Base-by-base conservation (phyloP, 768 basidiomycete species). In the Amanita exitialis region DNA sequence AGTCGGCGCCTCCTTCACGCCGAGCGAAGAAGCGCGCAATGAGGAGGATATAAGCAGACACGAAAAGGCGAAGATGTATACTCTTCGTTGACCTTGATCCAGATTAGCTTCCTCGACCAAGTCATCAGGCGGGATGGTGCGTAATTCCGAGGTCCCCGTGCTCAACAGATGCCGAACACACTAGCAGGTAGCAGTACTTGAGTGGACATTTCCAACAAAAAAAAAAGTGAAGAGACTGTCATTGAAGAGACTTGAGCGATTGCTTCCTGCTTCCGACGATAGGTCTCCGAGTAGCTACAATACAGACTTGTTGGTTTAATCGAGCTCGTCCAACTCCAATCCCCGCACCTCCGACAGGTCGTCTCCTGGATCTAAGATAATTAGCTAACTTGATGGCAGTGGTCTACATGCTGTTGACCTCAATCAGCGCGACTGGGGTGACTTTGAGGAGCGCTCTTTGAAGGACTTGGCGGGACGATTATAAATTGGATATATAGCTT, bases 101-200 rank as follows among this genome's bases (percentile, higher is more conserved):
- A n/a, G n/a, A n/a, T n/a, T n/a, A n/a, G n/a, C n/a, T n/a, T n/a
- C n/a, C n/a, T n/a, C n/a, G n/a, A n/a, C n/a, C n/a, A n/a, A n/a
- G n/a, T n/a, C n/a, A n/a, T n/a, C n/a, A n/a, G n/a, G n/a, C n/a
- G n/a, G n/a, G n/a, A n/a, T n/a, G n/a, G n/a, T n/a, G n/a, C 23
- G 69, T 60, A 32, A 81, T 64, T 9, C 78, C 79, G 21, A 83
- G 70, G 0, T 81, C 82, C 13, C 82, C 82, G 3, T 73, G 61
- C 7, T 61, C 59, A 43, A 76, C 61, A 1, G 83, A 76, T 0
- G 80, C 79, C 20, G 78, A 74, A 48, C 61, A 67, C 49, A 69
- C 53, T 16, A 69, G 61, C n/a, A 9, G 66, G 63, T n/a, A 35
- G 18, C 18, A 46, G 15, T 32, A 23, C 30, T 18, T 50, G 51